Evolutionary conservation across 208 protist genomes (phyloP).

Genomic region (Trypanosoma platydactyli): DNA sequence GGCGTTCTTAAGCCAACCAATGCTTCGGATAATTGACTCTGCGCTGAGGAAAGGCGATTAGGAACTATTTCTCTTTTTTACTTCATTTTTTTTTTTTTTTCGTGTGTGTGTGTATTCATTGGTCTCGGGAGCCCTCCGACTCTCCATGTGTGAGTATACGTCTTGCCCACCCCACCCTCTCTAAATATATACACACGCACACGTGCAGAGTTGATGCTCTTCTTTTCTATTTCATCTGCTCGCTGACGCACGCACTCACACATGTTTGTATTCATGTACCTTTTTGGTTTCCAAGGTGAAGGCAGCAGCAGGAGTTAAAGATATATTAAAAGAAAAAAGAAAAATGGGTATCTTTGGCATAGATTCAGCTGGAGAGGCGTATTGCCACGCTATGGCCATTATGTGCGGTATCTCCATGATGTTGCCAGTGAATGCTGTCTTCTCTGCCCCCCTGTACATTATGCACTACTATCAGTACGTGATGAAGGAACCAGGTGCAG

Average conservation of each 20-base stretch:
- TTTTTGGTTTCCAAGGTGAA: too few species aligned
- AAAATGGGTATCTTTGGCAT: neutral
- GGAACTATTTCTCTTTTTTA: neutral
- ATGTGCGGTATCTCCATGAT: constrained; percentile 77
- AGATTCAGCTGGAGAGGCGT: constrained; percentile 27
- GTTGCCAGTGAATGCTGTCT: constrained; percentile 81
- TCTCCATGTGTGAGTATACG: too few species aligned
- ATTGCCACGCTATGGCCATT: constrained; percentile 62
- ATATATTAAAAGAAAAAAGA: constrained; percentile 1
- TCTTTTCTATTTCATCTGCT: constrained; percentile 18
- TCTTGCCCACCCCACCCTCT: too few species aligned
- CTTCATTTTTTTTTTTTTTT: neutral
- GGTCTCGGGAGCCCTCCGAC: too few species aligned
- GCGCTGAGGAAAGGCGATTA: neutral
- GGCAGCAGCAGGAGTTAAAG: neutral
- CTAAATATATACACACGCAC: too few species aligned
- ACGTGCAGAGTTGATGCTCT: neutral
- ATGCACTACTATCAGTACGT: constrained; percentile 61
- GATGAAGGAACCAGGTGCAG: constrained; percentile 29
- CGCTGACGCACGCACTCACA: neutral
- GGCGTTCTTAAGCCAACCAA: constrained; percentile 70
- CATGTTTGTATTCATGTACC: too few species aligned
- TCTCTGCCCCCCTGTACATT: constrained; percentile 80
- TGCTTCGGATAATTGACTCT: neutral
- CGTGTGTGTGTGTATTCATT: neutral